Conservation (phyloP, 108 stramenopile species). For the Nannochloropsis gaditana region DNA sequence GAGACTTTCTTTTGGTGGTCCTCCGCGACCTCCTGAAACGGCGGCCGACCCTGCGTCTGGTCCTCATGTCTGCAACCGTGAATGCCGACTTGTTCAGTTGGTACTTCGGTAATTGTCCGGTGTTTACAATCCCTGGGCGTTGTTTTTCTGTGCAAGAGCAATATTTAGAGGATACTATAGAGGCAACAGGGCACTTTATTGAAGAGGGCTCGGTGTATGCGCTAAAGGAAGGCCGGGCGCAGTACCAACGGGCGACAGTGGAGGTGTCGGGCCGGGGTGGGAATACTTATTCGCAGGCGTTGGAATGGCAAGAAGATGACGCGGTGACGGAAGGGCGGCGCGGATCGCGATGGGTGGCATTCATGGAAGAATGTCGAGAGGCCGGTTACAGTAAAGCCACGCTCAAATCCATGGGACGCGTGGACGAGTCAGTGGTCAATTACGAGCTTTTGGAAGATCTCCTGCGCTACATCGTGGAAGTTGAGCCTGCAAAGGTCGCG, state of each 20-base stretch:
- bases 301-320: neutral
- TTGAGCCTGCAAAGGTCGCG: neutral
- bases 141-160: conserved; percentile 83
- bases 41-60: conserved; percentile 61
- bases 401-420: neutral
- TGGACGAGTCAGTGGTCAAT: neutral
- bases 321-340: neutral
- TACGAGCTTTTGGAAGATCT: neutral
- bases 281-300: neutral
- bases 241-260: conserved; percentile 7
- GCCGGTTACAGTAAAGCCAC: neutral
- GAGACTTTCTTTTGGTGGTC: conserved; percentile 84
- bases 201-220: neutral
- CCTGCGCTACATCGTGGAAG: neutral
- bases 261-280: neutral
- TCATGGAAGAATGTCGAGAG: neutral
- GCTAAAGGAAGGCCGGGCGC: neutral
- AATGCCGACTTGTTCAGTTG: conserved; percentile 67
- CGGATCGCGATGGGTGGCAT: conserved; percentile 8
- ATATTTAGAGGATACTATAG: conserved; percentile 72
- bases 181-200: conserved; percentile 53
- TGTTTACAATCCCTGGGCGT: conserved; percentile 85
- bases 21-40: conserved; percentile 61
- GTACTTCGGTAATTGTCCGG: conserved; percentile 44
- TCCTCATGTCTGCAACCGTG: conserved; percentile 87